These are phyloP conservation scores for Tinospora cordifolia DNA, from an alignment of 164 flowering plant species.

Conservation along the genomic window DNA sequence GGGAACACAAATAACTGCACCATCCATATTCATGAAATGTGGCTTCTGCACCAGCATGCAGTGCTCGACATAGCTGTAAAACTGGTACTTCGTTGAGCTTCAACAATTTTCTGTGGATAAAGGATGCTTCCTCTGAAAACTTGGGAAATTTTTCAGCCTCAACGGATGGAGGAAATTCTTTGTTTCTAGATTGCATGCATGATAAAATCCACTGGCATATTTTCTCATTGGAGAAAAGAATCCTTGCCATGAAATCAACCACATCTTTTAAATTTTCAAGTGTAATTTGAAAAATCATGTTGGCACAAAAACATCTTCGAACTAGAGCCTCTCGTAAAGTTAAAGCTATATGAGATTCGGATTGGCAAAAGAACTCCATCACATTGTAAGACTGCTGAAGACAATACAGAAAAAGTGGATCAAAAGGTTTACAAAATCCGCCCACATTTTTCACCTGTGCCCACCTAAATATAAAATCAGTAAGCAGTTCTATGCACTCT, in stretches of 20 bases:
- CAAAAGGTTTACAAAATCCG: not conserved
- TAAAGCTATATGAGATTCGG: not conserved
- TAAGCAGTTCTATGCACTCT: constrained; percentile 6
- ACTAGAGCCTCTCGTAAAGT: constrained; percentile 6
- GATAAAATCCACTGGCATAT: constrained; percentile 7
- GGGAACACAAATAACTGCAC: constrained; percentile 4
- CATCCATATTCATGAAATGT: constrained; percentile 8
- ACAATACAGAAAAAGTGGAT: constrained; percentile 4
- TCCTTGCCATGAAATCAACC: constrained; percentile 9
- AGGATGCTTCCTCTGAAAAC: too few relatives aligned
- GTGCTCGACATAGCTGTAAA: constrained; percentile 5
- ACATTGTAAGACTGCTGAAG: constrained; percentile 4
- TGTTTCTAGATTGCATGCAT: constrained; percentile 7
- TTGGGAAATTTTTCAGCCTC: not conserved
- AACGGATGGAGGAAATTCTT: not conserved
- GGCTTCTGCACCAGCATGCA: constrained; percentile 6
- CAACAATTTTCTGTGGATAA: not conserved
- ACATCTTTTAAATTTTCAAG: constrained; percentile 7
- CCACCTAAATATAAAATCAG: constrained; percentile 6
- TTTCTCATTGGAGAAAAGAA: constrained; percentile 6
- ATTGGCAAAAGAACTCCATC: constrained; percentile 6
- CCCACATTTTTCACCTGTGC: not conserved
- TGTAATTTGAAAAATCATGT: constrained; percentile 8
- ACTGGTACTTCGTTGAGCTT: constrained; percentile 5
- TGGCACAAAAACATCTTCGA: constrained; percentile 4